A percentile compares a stretch with the other conserved stretches of the same genome.
Evolutionary conservation across 2,329 filamentous ascomycete species (phyloP).

Genomic region (Hansfordia pulvinata): DNA sequence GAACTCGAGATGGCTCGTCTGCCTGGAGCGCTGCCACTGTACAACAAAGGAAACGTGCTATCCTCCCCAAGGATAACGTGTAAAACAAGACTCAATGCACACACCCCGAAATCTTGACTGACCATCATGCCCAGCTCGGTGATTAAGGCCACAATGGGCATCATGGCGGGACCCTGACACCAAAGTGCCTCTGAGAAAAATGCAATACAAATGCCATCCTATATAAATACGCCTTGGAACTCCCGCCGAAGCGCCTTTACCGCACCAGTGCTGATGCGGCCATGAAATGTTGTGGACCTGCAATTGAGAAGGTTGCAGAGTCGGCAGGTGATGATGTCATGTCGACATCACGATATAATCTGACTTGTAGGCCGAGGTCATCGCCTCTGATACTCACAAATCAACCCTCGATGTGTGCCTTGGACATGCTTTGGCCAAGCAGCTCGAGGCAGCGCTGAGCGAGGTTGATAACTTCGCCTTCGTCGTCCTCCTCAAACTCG

Average conservation of each 20-base stretch:
- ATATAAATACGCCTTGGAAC: constrained; percentile 29
- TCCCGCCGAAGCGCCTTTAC: constrained; percentile 23
- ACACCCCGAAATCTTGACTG: no score
- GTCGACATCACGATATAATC: no score
- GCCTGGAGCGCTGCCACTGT: not conserved
- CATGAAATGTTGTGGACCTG: constrained; percentile 15
- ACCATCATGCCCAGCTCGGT: no score
- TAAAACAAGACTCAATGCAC: no score
- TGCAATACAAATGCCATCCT: constrained; percentile 15
- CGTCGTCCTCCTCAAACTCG: constrained; percentile 77
- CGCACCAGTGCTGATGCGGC: constrained; percentile 17
- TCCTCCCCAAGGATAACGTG: not conserved
- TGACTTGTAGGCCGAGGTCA: not conserved
- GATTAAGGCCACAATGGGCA: no score
- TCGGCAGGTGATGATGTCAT: no score
- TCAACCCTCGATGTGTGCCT: constrained; percentile 71
- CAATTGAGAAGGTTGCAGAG: no score
- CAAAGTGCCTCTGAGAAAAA: no score
- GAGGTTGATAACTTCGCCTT: constrained; percentile 83
- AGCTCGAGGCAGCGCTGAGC: constrained; percentile 84
- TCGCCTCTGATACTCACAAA: constrained; percentile 3
- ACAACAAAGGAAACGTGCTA: constrained; percentile 4
- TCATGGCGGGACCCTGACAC: no score
- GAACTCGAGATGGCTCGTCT: no score
- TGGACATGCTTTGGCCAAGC: constrained; percentile 60